Evolutionary conservation across 305 asterid genomes (phyloP).

Genomic region (Rubia occidens): DNA sequence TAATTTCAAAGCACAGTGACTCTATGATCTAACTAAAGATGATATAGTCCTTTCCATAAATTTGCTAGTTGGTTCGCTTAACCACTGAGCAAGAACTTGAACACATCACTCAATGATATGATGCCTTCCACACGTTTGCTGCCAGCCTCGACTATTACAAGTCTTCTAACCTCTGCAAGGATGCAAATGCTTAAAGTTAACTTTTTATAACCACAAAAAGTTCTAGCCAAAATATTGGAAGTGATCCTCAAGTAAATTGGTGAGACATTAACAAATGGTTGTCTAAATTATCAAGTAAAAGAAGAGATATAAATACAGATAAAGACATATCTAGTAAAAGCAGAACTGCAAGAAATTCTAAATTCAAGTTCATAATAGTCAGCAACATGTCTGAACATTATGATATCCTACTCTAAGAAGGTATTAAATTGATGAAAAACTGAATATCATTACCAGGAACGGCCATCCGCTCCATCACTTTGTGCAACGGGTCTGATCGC

Average conservation of each 20-base stretch:
- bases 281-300: too few relatives aligned
- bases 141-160: constrained; percentile 63
- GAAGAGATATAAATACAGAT: too few relatives aligned
- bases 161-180: constrained; percentile 55
- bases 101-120: constrained; percentile 47
- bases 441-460: constrained; percentile 37
- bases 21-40: constrained; percentile 16
- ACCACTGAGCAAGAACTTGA: constrained; percentile 42
- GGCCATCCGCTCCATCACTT: constrained; percentile 62
- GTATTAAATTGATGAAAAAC: not conserved
- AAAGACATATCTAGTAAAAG: too few relatives aligned
- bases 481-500: constrained; percentile 53
- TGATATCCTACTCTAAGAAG: not conserved
- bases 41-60: constrained; percentile 17
- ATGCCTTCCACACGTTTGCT: constrained; percentile 66
- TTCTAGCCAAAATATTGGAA: not conserved
- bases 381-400: not conserved
- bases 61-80: constrained; percentile 23
- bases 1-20: not conserved
- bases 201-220: not conserved
- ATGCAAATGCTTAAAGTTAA: constrained; percentile 1
- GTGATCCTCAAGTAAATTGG: not conserved
- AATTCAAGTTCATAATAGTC: not conserved
- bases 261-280: not conserved
- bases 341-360: too few relatives aligned